phyloP scores from a whole-genome alignment of 2,329 filamentous ascomycete species.

The Graphilbum sp. region DNA sequence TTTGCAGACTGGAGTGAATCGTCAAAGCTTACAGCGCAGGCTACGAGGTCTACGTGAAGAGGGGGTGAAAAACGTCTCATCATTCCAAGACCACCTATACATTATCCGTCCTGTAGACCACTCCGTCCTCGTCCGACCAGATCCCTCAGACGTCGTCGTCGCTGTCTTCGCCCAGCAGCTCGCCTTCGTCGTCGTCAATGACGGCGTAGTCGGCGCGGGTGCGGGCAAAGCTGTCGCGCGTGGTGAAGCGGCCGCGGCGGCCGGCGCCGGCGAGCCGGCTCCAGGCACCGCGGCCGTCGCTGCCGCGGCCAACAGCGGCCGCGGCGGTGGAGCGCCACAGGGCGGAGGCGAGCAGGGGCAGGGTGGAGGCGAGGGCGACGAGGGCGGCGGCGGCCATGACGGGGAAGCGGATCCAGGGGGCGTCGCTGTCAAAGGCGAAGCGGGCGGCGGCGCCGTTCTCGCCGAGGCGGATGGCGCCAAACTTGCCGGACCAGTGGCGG shows the following conservation, averaged over 20 bases:
- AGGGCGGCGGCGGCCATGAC: constrained; percentile 54
- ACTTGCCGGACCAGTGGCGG: constrained; percentile 72
- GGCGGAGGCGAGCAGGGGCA: constrained; percentile 57
- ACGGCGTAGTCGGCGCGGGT: constrained; percentile 74
- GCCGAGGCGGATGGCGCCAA: constrained; percentile 81
- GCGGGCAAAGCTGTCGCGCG: constrained; percentile 73
- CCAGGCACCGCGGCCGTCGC: constrained; percentile 28
- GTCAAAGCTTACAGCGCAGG: too few relatives aligned
- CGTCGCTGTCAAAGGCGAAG: constrained; percentile 42
- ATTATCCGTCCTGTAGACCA: too few relatives aligned
- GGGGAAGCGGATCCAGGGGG: constrained; percentile 67
- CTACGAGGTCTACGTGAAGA: too few relatives aligned
- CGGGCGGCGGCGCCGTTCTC: constrained; percentile 30
- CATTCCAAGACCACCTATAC: too few relatives aligned
- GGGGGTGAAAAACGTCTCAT: too few relatives aligned
- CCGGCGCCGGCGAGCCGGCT: constrained; percentile 34
- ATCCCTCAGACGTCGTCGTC: constrained; percentile 60
- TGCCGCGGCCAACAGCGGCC: constrained; percentile 16
- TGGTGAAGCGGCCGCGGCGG: constrained; percentile 59
- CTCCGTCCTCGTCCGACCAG: too few relatives aligned
- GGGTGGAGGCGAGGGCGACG: constrained; percentile 39
- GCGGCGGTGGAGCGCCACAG: constrained; percentile 51
- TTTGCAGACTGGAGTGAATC: too few relatives aligned
- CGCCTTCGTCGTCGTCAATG: constrained; percentile 87
- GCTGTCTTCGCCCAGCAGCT: constrained; percentile 82